Conservation (phyloP, 495 filamentous ascomycete genomes). For the Peziza echinospora region DNA sequence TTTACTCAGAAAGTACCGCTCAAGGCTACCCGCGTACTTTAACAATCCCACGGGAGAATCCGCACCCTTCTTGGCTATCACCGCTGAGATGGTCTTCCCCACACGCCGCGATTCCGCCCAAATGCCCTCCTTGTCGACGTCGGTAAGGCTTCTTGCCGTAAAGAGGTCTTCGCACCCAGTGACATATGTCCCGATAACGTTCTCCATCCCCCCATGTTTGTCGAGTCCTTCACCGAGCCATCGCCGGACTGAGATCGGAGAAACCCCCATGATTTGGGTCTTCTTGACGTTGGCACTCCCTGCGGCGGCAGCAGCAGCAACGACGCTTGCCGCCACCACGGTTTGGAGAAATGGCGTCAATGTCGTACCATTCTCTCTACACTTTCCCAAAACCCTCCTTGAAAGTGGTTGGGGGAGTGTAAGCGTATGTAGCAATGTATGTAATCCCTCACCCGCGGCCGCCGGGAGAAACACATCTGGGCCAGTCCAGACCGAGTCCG, state of each 20-base stretch:
- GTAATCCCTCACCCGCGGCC: background rate
- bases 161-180: background rate
- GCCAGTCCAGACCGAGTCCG: background rate
- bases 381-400: background rate
- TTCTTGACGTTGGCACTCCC: background rate
- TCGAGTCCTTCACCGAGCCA: background rate
- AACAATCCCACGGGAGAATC: background rate
- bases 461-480: background rate
- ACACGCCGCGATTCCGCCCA: background rate
- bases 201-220: background rate
- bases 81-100: background rate
- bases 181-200: background rate
- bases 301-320: background rate
- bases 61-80: background rate
- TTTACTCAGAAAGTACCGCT: background rate
- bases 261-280: background rate
- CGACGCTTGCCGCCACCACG: background rate
- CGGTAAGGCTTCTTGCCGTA: background rate
- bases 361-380: background rate
- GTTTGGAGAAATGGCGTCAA: background rate
- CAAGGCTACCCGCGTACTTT: background rate
- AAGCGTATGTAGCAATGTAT: background rate
- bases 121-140: background rate
- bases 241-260: background rate
- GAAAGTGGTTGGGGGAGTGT: background rate